Percentiles rank a stretch among this genome's conserved stretches.
Evolutionary conservation across 352 stramenopile species (phyloP).

Genomic region (Pythium insidiosum): DNA sequence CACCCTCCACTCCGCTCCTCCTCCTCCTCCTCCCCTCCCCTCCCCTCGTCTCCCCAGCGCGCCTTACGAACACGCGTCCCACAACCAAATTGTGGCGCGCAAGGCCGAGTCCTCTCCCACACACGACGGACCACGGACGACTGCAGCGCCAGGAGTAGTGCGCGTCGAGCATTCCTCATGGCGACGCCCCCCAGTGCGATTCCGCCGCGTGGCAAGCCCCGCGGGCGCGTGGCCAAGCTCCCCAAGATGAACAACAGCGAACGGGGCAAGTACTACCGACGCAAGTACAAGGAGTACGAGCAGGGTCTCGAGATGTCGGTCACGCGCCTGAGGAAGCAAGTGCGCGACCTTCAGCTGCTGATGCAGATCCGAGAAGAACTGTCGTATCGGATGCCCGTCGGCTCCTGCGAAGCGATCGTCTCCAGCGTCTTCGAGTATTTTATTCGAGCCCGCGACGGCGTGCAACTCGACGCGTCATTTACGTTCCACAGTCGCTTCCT

Average conservation of each 20-base stretch:
- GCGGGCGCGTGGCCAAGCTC: constrained; percentile 25
- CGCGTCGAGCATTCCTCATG: background rate
- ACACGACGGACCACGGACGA: too few species aligned
- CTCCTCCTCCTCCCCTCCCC: too few species aligned
- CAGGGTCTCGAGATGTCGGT: constrained; percentile 26
- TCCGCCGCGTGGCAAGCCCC: background rate
- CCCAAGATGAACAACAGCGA: too few species aligned
- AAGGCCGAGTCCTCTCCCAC: too few species aligned
- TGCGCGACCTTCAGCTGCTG: constrained; percentile 27
- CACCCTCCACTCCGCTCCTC: too few species aligned
- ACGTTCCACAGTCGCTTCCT: too few species aligned
- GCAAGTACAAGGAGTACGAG: constrained; percentile 54
- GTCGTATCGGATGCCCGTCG: constrained; percentile 3
- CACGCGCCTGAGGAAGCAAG: constrained; percentile 20
- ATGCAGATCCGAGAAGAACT: constrained; percentile 27
- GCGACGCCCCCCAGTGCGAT: background rate
- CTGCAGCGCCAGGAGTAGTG: too few species aligned
- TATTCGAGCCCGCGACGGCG: constrained; percentile 3
- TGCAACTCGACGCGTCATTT: constrained; percentile 6
- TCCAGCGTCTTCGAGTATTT: constrained; percentile 11
- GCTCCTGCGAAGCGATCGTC: constrained; percentile 1
- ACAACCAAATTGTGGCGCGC: too few species aligned
- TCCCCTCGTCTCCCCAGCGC: too few species aligned
- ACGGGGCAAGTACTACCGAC: constrained; percentile 58
- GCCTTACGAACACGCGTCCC: too few species aligned